phyloP scores from a whole-genome alignment of 345 rosid species.

The Murraya koenigii region DNA sequence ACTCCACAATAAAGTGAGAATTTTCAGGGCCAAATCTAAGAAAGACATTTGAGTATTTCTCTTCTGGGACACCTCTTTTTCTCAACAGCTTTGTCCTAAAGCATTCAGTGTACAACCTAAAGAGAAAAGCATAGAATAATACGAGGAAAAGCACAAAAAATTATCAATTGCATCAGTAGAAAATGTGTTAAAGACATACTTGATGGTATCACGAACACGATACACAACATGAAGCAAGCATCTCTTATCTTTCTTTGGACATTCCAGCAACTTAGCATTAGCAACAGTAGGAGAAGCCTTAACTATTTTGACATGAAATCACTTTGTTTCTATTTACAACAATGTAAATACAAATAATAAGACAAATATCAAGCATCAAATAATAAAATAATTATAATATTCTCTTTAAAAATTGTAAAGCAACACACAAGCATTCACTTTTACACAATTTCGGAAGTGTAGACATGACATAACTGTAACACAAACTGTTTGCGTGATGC shows the following conservation, averaged over 20 bases:
- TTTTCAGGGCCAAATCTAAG: slow-evolving; percentile 83
- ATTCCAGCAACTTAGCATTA: slow-evolving; percentile 60
- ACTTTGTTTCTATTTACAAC: not conserved
- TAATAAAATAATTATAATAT: too few species aligned
- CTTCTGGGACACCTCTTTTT: slow-evolving; percentile 82
- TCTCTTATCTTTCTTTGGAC: slow-evolving; percentile 87
- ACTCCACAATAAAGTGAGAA: slow-evolving; percentile 70
- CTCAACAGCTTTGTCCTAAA: slow-evolving; percentile 90
- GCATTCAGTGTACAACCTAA: slow-evolving; percentile 82
- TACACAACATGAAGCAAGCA: slow-evolving; percentile 20
- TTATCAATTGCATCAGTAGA: not conserved
- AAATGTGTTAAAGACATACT: slow-evolving; percentile 30
- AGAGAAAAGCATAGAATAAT: not conserved
- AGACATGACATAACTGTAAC: too few species aligned
- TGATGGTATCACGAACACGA: slow-evolving; percentile 83
- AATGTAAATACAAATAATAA: too few species aligned
- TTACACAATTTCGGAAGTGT: too few species aligned
- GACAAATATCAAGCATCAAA: too few species aligned
- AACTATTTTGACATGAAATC: slow-evolving; percentile 35
- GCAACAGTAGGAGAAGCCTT: slow-evolving; percentile 39
- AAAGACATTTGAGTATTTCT: slow-evolving; percentile 88
- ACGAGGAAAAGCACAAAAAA: slow-evolving; percentile 29
- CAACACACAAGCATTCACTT: too few species aligned
- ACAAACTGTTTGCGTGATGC: too few species aligned
- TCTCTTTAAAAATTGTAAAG: too few species aligned